Percentiles rank a stretch among this genome's conserved stretches.
These are phyloP conservation scores for Brasilioporus rufonigricans DNA, from an alignment of 768 basidiomycete genomes.

Conservation along the genomic window DNA sequence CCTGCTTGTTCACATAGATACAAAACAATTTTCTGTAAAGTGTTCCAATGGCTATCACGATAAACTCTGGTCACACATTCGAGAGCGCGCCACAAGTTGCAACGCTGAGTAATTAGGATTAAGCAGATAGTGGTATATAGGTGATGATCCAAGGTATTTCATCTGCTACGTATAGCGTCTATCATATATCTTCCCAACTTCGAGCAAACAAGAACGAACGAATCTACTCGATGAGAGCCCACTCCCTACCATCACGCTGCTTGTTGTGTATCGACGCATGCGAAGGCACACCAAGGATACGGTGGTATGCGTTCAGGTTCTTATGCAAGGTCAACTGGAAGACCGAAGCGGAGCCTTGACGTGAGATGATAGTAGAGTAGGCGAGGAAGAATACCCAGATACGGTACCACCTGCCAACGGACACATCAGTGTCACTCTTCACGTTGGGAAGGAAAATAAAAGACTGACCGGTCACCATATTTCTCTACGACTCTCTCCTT, in stretches of 20 bases:
- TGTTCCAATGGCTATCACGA: no score
- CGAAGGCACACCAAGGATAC: conserved; percentile 78
- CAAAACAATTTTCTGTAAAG: no score
- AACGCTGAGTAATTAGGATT: conserved; percentile 19
- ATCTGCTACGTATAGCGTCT: conserved; percentile 9
- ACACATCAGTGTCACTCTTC: neutral
- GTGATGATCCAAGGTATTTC: conserved; percentile 5
- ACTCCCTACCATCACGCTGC: conserved; percentile 27
- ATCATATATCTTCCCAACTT: neutral
- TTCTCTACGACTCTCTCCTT: conserved; percentile 83
- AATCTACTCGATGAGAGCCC: conserved; percentile 25
- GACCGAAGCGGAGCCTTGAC: conserved; percentile 87
- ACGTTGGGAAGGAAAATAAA: no score
- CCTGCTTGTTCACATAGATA: no score
- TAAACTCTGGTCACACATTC: no score
- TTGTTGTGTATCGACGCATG: conserved; percentile 79
- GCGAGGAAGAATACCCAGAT: conserved; percentile 98
- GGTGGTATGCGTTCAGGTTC: conserved; percentile 94
- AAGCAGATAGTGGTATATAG: conserved; percentile 26
- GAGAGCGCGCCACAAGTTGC: neutral
- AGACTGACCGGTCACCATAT: conserved; percentile 74
- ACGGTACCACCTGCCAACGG: conserved; percentile 66
- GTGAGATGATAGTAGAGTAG: conserved; percentile 78
- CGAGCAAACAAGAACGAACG: neutral
- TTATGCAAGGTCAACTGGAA: conserved; percentile 99